Conservation (phyloP, 257 asterid species). For the Solanum dulcamara region DNA sequence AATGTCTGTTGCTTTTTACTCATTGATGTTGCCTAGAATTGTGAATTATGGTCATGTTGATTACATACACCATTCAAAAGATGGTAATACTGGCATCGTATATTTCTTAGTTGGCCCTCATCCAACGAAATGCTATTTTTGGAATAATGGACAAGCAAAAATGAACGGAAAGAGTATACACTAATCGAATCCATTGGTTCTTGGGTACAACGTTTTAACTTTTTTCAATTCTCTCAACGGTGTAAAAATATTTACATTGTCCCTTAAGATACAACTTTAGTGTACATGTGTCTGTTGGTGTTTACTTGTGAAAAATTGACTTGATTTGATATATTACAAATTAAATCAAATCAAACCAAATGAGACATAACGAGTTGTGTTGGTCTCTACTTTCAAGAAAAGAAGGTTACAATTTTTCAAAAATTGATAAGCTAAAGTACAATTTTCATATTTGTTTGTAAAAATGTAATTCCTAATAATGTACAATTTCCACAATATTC, state of each 20-base stretch:
- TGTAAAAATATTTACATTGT: background rate
- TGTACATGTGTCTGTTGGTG: background rate
- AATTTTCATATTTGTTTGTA: background rate
- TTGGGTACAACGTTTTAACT: background rate
- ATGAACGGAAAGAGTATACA: background rate
- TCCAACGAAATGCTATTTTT: background rate
- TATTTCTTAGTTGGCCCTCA: background rate
- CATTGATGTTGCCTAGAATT: background rate
- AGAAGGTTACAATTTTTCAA: no score
- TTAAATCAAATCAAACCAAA: background rate
- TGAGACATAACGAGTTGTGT: background rate
- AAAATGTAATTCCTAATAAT: background rate
- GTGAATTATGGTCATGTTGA: background rate
- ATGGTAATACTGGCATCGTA: background rate
- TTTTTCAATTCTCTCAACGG: background rate
- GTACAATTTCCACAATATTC: background rate
- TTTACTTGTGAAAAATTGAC: background rate
- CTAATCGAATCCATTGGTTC: background rate
- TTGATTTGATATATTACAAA: background rate
- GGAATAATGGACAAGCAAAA: background rate
- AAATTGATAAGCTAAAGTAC: background rate
- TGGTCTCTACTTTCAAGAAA: no score
- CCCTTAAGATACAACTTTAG: background rate
- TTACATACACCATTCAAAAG: background rate
- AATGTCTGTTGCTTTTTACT: background rate